phyloP scores from a whole-genome alignment of 2,329 filamentous ascomycete genomes.

The Fusarium bulbicola region DNA sequence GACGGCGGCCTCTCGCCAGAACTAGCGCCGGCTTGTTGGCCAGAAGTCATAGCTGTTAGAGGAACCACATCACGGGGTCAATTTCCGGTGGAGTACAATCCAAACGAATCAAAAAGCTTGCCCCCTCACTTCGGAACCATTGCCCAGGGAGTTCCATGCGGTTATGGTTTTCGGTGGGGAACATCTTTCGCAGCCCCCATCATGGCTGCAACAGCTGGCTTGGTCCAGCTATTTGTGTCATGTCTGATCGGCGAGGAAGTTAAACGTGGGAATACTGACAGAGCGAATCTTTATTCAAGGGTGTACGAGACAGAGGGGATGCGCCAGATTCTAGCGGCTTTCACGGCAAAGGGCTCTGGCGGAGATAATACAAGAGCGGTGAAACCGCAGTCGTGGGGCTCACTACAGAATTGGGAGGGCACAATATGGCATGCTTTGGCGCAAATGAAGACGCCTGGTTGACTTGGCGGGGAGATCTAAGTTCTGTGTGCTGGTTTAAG shows the following conservation, averaged over 20 bases:
- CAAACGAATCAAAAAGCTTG: neutral
- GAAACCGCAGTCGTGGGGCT: neutral
- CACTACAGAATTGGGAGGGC: accelerated
- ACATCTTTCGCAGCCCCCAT: neutral
- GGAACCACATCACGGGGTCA: neutral
- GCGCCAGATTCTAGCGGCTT: neutral
- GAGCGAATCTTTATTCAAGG: accelerated
- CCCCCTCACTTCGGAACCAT: neutral
- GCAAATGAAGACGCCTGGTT: neutral
- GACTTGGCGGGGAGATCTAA: accelerated
- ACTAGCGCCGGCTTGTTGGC: neutral
- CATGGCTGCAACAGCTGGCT: neutral
- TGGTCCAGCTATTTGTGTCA: neutral
- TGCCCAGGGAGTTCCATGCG: neutral
- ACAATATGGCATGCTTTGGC: neutral
- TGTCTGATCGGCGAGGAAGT: accelerated
- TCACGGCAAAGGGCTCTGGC: accelerated
- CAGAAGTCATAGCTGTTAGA: neutral
- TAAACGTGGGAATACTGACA: accelerated
- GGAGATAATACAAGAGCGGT: neutral
- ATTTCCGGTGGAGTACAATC: neutral
- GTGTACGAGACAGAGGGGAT: neutral
- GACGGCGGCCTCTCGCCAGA: neutral
- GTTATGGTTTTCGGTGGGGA: neutral
- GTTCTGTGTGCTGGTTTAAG: neutral